Evolutionary conservation across 768 basidiomycete genomes (phyloP), one percentile per base, ranked within the genome.

Genomic region (Asterophora lycoperdoides): DNA sequence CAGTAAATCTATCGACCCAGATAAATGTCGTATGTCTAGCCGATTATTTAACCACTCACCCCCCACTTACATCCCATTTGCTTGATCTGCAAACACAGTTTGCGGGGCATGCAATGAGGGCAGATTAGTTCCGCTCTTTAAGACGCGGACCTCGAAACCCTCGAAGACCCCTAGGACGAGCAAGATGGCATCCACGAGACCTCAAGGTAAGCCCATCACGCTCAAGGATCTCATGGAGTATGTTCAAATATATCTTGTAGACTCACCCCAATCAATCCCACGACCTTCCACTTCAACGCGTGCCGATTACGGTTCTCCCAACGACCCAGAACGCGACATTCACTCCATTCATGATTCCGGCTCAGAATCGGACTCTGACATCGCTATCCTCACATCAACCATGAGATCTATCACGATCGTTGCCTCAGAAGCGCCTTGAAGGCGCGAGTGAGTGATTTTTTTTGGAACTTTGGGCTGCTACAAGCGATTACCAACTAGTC

Each of bases 101-200:
- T 89, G 87, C 53, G 84, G 84, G 13, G 73, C 68, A 1, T 89
- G 87, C 58, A 79, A 74, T 59, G 69, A 65, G 38, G 86, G 86
- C 6, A 73, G 64, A 44, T 73, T 89, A 8, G 56, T 75, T 9
- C 80, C 86, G 9, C 67, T 80, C 17, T 88, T 87, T 61, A 57
- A 61, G 15, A 67, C 72, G 37, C 69, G 65, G 35, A 56, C 63
- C 3, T 61, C 58, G 44, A 68, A 47, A 32, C 33, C 64, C 8
- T 64, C 71, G 4, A 70, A 68, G 48, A 69, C 63, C 8, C 61
- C 65, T 9, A 69, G 68, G 55, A 63, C 63, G 19, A 71, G 76
- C 54, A 70, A 68, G 37, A 67, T 75, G 64, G 78, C 77, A 5
- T 66, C 75, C 23, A 60, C 58, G 18, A 73, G 65, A 46, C 60